Conservation (phyloP, 208 protist species). For the Leishmania martiniquensis region DNA sequence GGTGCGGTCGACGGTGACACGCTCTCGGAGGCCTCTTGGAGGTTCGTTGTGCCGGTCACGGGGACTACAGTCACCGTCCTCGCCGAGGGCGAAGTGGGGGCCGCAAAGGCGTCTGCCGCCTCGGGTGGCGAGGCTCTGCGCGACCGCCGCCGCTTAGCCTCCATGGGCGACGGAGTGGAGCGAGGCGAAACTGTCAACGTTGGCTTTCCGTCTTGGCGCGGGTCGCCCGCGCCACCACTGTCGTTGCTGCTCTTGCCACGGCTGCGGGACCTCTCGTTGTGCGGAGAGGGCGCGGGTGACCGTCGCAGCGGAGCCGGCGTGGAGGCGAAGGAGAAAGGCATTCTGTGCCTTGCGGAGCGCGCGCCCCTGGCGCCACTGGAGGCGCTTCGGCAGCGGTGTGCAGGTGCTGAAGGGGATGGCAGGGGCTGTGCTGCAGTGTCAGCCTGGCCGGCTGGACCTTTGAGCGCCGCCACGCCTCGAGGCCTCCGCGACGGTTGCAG, state of each 20-base stretch:
- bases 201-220: background rate
- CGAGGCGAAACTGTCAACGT: background rate
- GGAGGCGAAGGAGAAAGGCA: background rate
- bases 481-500: background rate
- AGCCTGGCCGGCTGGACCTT: background rate
- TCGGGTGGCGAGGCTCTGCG: background rate
- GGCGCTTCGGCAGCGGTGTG: background rate
- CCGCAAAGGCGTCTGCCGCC: background rate
- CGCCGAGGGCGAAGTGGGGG: background rate
- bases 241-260: background rate
- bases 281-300: background rate
- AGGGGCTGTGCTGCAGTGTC: background rate
- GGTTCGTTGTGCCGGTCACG: too few species aligned
- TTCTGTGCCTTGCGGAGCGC: background rate
- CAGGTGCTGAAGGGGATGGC: background rate
- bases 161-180: background rate
- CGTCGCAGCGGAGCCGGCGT: background rate
- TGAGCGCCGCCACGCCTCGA: background rate
- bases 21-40: background rate
- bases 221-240: background rate
- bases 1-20: background rate
- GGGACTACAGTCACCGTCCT: background rate
- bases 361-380: background rate
- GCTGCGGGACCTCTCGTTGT: background rate
- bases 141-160: background rate